Evolutionary conservation across 1,139 yeast genomes (phyloP), one percentile per base, ranked within the genome.

Genomic region (Wickerhamomyces sp.): DNA sequence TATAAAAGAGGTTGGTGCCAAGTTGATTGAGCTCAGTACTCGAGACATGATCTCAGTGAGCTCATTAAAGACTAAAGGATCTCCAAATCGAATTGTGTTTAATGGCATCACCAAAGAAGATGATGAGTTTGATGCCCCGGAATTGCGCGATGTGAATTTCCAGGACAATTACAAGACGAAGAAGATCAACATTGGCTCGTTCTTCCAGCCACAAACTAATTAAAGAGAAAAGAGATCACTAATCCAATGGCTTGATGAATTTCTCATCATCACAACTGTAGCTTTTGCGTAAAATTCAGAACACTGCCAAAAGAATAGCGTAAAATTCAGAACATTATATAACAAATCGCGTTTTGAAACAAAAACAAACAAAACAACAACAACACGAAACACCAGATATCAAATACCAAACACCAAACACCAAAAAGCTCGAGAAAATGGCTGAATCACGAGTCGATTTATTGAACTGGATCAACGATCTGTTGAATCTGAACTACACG

Each of bases 391-490:
- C 24, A 15, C 14, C 19, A 12, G 7, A 28, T 8, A 9, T 21
- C n/a, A 28, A 27, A 12, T 25, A 8, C 28, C 7, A 6, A 6
- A 27, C 7, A 15, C 17, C 5, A 27, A 27, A 15, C 17, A 15
- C 6, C 7, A 5, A 33, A 22, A 15, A 36, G 33, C 42, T 33
- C 43, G n/a, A 42, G 43, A 2, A n/a, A n/a, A n/a, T n/a, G n/a
- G n/a, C n/a, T n/a, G 56, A 53, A 41, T 52, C 58, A 2, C 76
- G 97, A 53, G 79, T 83, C 36, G 97, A 89, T 54, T 73, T 92
- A 22, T 65, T 94, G 44, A 76, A 73, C 43, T 94, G 98, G 97
- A 72, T 92, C 49, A 90, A 90, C 58, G 68, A 74, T 36, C 74
- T 86, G 6, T 69, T 88, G 33, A 74, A 74, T 38, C 62, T 89